Conservation (phyloP, 306 rosid genomes). For the Lablab purpureus region DNA sequence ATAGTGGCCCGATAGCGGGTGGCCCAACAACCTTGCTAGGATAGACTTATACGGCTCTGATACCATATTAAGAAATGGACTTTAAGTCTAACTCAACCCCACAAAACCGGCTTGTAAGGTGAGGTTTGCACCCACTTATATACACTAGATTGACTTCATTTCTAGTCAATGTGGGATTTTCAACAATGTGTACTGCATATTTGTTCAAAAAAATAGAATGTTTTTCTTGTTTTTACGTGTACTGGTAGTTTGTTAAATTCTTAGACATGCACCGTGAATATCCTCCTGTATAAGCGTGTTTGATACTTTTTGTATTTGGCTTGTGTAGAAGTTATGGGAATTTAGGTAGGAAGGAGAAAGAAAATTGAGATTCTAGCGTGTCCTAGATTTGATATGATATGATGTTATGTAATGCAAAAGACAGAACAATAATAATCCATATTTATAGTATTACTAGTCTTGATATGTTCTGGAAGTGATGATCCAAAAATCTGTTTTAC, state of each 20-base stretch:
- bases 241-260: constrained; percentile 14
- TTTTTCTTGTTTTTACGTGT: constrained; percentile 11
- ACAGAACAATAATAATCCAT: neutral
- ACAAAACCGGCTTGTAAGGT: too few relatives aligned
- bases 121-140: too few relatives aligned
- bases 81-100: too few relatives aligned
- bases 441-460: neutral
- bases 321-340: neutral
- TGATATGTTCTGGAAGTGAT: neutral
- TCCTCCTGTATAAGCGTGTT: neutral
- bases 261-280: neutral
- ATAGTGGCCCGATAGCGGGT: too few relatives aligned
- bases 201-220: constrained; percentile 1
- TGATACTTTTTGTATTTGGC: neutral
- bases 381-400: neutral
- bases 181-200: constrained; percentile 11
- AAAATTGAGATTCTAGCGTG: neutral
- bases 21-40: too few relatives aligned
- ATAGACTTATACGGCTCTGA: too few relatives aligned
- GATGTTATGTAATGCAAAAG: neutral
- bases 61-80: too few relatives aligned
- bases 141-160: too few relatives aligned
- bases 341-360: neutral
- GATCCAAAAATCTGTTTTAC: constrained; percentile 28
- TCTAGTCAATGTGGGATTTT: too few relatives aligned